These are phyloP conservation scores for Pontederia crassipes DNA, from an alignment of 176 grass and related monocot genomes.

Conservation along the genomic window DNA sequence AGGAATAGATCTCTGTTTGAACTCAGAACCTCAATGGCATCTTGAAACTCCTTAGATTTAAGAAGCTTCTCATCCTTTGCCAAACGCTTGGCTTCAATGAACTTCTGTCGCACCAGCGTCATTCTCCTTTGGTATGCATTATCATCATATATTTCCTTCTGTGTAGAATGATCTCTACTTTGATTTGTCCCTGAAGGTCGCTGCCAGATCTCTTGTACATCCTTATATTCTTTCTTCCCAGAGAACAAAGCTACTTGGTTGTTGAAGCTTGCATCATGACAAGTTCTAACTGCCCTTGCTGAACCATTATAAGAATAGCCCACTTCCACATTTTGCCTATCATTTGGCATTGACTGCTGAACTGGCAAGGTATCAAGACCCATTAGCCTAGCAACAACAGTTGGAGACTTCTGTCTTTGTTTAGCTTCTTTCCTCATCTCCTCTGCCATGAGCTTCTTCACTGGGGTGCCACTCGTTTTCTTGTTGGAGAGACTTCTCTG, in stretches of 20 bases:
- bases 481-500: constrained; percentile 33
- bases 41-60: constrained; percentile 87
- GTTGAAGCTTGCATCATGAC: constrained; percentile 24
- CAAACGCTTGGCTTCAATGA: constrained; percentile 76
- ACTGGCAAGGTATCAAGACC: constrained; percentile 49
- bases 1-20: constrained; percentile 90
- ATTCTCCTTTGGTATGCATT: constrained; percentile 63
- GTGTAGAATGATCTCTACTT: constrained; percentile 17
- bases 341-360: constrained; percentile 23
- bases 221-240: constrained; percentile 8
- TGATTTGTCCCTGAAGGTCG: constrained; percentile 20
- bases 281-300: constrained; percentile 14
- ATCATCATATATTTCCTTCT: constrained; percentile 26
- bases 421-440: constrained; percentile 74
- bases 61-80: constrained; percentile 75
- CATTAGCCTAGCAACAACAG: constrained; percentile 85
- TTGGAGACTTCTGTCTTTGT: constrained; percentile 44
- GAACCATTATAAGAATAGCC: constrained; percentile 29
- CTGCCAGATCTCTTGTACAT: constrained; percentile 20
- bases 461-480: constrained; percentile 42
- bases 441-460: constrained; percentile 78
- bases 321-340: constrained; percentile 7
- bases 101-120: constrained; percentile 72
- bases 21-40: constrained; percentile 83
- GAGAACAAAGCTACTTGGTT: constrained; percentile 5